These are phyloP conservation scores for Candida nanaspora DNA, from an alignment of 805 yeast genomes.

Conservation along the genomic window DNA sequence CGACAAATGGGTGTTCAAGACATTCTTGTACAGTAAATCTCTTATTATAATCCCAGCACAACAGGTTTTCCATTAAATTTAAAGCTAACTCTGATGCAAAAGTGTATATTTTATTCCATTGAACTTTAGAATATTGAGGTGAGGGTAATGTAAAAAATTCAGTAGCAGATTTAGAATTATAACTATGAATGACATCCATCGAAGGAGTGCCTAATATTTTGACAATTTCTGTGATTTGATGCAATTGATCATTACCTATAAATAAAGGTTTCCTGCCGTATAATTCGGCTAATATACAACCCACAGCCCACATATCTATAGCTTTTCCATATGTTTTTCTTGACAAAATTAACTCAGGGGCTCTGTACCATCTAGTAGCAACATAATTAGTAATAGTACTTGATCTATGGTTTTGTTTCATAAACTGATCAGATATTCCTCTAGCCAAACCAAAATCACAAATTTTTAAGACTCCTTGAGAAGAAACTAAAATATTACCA, in stretches of 20 bases:
- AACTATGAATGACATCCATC: conserved; percentile 32
- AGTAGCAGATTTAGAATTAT: conserved; percentile 40
- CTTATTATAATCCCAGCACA: conserved; percentile 56
- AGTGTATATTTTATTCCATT: conserved; percentile 56
- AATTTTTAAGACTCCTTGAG: conserved; percentile 70
- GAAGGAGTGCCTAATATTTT: conserved; percentile 70
- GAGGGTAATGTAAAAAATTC: conserved; percentile 37
- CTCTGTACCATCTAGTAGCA: conserved; percentile 93
- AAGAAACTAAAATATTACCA: conserved; percentile 73
- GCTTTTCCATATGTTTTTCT: conserved; percentile 52
- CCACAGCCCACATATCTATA: conserved; percentile 91
- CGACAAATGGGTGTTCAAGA: conserved; percentile 50
- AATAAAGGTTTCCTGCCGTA: conserved; percentile 77
- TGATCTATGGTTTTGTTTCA: conserved; percentile 25
- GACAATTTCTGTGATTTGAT: conserved; percentile 64
- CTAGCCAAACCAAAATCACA: conserved; percentile 94
- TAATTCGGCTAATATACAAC: conserved; percentile 83
- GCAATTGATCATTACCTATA: conserved; percentile 63
- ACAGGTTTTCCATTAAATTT: conserved; percentile 43
- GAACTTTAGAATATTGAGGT: conserved; percentile 31
- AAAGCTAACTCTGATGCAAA: conserved; percentile 47
- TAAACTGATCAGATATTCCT: conserved; percentile 40
- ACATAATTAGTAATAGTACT: conserved; percentile 72
- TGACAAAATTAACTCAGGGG: conserved; percentile 79
- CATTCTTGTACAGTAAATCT: conserved; percentile 53